Evolutionary conservation across 2,329 filamentous ascomycete genomes (phyloP), one percentile per base, ranked within the genome.

Genomic region (Raffaelea albimanens): DNA sequence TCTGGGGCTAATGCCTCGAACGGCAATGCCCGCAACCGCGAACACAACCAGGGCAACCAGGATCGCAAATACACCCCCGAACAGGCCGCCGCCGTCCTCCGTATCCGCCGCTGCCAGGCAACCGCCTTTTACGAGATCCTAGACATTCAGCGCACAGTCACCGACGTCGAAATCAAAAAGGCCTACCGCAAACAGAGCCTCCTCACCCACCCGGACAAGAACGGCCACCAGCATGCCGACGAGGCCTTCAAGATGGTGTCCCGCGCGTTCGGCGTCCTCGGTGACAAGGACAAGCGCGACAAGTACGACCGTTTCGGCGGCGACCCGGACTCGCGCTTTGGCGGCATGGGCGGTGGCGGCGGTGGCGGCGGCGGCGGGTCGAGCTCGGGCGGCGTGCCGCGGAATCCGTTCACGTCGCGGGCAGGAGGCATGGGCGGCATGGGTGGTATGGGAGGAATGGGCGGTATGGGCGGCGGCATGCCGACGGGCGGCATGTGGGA

Each of bases 171-270:
- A 60, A 89, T 98, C 63, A 98, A 97, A 67, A 97, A 97, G 72
- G 91, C 93, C 7, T 98, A 98, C 69, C 80, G 91, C 61, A 97
- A 95, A 69, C 76, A 94, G 63, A 93, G 86, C 62, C 71, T 98
- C 59, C 75, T 97, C 61, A 98, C 93, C 50, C 93, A 98, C 72
- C 93, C 93, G 53, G 93, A 98, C 73, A 98, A 98, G 73, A 98
- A 98, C 74, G 90, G 90, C 44, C 90, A 96, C 64, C 83, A 91
- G 34, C 82, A 94, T 51, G 91, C 93, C 47, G 93, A 96, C 63
- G 93, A 98, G 70, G 93, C 93, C 29, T 98, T 98, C 72, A 98
- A 98, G 73, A 86, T 96, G 86, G 89, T 98, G 21, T 86, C 87
- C 59, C 78, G 88, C 58, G 93, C 93, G 16, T 98, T 98, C 64